phyloP scores from a whole-genome alignment of 805 yeast species.

The Schwanniomyces yamadae region DNA sequence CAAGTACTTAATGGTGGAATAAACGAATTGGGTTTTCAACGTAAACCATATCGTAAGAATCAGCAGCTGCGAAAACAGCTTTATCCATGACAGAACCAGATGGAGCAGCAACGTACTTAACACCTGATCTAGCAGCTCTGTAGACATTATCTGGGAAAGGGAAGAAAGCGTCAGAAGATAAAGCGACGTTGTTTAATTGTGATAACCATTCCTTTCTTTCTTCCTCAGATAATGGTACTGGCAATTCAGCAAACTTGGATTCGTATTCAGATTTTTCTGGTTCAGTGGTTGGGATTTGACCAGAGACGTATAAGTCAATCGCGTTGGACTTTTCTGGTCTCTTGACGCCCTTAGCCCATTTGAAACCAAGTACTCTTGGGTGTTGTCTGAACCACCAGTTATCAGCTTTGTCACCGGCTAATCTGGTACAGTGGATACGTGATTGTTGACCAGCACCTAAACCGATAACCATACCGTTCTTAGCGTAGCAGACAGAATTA shows the following conservation, averaged over 20 bases:
- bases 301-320: slow-evolving; percentile 88
- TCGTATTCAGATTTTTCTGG: slow-evolving; percentile 94
- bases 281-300: slow-evolving; percentile 85
- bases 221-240: slow-evolving; percentile 74
- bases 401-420: slow-evolving; percentile 99
- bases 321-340: slow-evolving; percentile 99
- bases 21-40: slow-evolving; percentile 96
- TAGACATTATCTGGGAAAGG: slow-evolving; percentile 99
- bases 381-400: slow-evolving; percentile 99
- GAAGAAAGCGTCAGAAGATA: slow-evolving; percentile 98
- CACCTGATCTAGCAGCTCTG: slow-evolving; percentile 97
- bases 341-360: slow-evolving; percentile 98
- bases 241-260: slow-evolving; percentile 80
- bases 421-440: slow-evolving; percentile 97
- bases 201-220: slow-evolving; percentile 88
- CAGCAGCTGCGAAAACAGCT: slow-evolving; percentile 95
- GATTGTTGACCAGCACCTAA: slow-evolving; percentile 99
- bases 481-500: slow-evolving; percentile 97
- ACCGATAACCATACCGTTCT: slow-evolving; percentile 98
- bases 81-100: slow-evolving; percentile 97
- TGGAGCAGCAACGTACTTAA: slow-evolving; percentile 93
- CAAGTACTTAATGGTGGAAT: slow-evolving; percentile 79
- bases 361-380: slow-evolving; percentile 85
- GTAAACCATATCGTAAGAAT: slow-evolving; percentile 83
- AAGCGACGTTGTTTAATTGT: slow-evolving; percentile 80